Conservation (phyloP, 208 protist species). For the Herpetomonas samuelpessoai region DNA sequence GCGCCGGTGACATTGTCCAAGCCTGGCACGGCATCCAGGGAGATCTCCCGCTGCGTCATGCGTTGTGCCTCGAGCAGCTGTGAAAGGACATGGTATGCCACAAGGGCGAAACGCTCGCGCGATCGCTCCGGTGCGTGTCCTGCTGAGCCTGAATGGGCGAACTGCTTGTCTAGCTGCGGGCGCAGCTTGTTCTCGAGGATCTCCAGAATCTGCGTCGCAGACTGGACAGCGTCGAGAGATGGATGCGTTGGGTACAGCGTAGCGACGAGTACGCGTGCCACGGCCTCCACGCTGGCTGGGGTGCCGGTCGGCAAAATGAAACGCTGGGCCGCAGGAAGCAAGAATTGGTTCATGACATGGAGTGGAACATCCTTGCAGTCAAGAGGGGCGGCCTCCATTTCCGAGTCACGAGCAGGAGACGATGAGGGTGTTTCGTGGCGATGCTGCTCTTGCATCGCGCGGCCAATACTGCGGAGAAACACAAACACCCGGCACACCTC, state of each 20-base stretch:
- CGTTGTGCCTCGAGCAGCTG: conserved; percentile 1
- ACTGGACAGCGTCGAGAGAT: background rate
- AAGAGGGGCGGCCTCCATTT: background rate
- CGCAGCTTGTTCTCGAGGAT: conserved; percentile 8
- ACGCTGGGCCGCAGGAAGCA: conserved; percentile 32
- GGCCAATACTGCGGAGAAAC: conserved; percentile 41
- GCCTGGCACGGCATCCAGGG: too few species aligned
- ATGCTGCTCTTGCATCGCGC: conserved; percentile 9
- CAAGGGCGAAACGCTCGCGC: conserved; percentile 10
- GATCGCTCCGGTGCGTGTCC: background rate
- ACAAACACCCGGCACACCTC: conserved; percentile 50
- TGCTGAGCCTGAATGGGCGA: conserved; percentile 4
- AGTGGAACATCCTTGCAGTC: conserved; percentile 15
- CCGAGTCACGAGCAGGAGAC: too few species aligned
- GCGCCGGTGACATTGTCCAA: too few species aligned
- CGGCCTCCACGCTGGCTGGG: conserved; percentile 54
- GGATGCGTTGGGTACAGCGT: conserved; percentile 22
- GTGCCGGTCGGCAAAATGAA: conserved; percentile 48
- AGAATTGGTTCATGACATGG: conserved; percentile 40
- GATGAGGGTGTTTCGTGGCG: background rate
- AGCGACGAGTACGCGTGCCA: conserved; percentile 45
- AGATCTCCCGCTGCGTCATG: too few species aligned
- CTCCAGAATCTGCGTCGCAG: background rate
- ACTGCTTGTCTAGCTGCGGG: conserved; percentile 6
- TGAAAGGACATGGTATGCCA: conserved; percentile 3